A percentile compares a stretch with the other conserved stretches of the same genome.
Conservation (phyloP, 768 basidiomycete species). For the Saitozyma sp. region DNA sequence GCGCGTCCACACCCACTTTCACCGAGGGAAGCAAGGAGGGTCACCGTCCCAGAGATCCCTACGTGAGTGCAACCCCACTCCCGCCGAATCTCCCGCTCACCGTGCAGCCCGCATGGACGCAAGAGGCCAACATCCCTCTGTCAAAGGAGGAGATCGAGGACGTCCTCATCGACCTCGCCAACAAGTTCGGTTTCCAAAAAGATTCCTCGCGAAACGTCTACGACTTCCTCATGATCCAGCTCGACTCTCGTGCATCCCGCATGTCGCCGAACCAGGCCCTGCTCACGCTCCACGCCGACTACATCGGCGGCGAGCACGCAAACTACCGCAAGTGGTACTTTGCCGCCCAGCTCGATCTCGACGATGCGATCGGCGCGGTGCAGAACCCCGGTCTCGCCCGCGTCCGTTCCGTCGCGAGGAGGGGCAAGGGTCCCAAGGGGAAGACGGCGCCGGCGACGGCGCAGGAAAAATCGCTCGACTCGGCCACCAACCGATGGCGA, state of each 20-base stretch:
- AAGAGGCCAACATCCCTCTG: constrained; percentile 89
- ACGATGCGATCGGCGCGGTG: constrained; percentile 88
- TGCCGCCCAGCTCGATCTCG: constrained; percentile 95
- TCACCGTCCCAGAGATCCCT: constrained; percentile 66
- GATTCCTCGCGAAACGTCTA: constrained; percentile 62
- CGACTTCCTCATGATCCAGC: constrained; percentile 95
- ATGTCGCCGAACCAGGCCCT: constrained; percentile 97
- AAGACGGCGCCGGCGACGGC: constrained; percentile 55
- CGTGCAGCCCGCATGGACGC: constrained; percentile 74
- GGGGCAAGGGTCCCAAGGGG: constrained; percentile 56
- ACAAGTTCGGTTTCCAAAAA: constrained; percentile 99
- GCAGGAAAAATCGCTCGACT: constrained; percentile 74
- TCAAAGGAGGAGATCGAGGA: constrained; percentile 99
- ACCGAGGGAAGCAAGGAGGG: constrained; percentile 64
- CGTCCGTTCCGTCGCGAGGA: constrained; percentile 73
- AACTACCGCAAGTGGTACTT: constrained; percentile 99
- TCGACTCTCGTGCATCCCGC: constrained; percentile 93
- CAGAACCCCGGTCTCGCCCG: constrained; percentile 89
- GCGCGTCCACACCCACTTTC: constrained; percentile 73
- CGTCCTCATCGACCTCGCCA: constrained; percentile 91
- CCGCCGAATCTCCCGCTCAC: constrained; percentile 3
- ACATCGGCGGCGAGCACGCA: constrained; percentile 96
- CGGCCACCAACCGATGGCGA: constrained; percentile 88
- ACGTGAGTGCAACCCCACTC: constrained; percentile 52
- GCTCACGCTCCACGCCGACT: constrained; percentile 94